These are phyloP conservation scores for Fraxinus platypoda DNA, from an alignment of 305 asterid genomes.

Conservation along the genomic window DNA sequence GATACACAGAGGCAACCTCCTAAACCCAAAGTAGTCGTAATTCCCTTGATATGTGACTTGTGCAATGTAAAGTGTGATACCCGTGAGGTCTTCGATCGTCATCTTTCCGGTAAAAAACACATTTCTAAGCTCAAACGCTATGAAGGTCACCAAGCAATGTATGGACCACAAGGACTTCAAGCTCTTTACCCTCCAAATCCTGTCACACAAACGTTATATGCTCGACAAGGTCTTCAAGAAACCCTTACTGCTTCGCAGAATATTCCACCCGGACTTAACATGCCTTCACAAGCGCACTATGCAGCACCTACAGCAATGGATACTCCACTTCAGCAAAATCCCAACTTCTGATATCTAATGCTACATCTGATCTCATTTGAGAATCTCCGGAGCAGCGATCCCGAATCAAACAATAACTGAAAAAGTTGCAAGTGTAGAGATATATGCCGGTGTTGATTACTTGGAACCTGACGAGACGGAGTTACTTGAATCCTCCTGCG, in stretches of 20 bases:
- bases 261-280: not conserved
- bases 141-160: constrained; percentile 29
- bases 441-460: not conserved
- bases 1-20: constrained; percentile 15
- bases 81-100: constrained; percentile 24
- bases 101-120: constrained; percentile 31
- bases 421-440: not conserved
- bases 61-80: constrained; percentile 35
- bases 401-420: not conserved
- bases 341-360: not conserved
- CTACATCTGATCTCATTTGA: not conserved
- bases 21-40: constrained; percentile 19
- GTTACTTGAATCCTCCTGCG: not conserved
- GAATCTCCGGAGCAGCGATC: not conserved
- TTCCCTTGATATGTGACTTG: constrained; percentile 32
- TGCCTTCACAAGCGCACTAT: constrained; percentile 20
- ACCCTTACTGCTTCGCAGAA: constrained; percentile 13
- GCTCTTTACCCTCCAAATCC: constrained; percentile 31
- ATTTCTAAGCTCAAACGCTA: constrained; percentile 20
- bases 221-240: constrained; percentile 24
- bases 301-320: not conserved
- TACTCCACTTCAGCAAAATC: constrained; percentile 1
- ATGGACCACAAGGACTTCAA: constrained; percentile 31
- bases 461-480: not conserved
- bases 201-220: constrained; percentile 10